Conservation (phyloP, 352 stramenopile species). For the Nothophytophthora sp. region DNA sequence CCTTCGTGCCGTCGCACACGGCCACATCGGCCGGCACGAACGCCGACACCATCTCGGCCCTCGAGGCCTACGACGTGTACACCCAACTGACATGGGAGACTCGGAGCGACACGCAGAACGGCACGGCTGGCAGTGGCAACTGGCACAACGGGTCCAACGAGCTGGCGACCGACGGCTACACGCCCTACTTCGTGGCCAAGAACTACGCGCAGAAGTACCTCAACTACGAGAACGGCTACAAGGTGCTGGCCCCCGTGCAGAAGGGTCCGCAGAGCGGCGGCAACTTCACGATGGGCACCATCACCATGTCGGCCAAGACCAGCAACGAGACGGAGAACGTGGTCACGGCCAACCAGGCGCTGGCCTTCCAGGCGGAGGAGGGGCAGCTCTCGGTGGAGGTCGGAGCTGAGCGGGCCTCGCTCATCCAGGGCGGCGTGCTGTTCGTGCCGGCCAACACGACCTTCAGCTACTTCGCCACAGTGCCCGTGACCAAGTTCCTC, state of each 20-base stretch:
- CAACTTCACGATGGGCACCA: slow-evolving; percentile 62
- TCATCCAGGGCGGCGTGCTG: slow-evolving; percentile 53
- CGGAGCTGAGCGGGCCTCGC: slow-evolving; percentile 27
- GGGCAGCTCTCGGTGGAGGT: slow-evolving; percentile 45
- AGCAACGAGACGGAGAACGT: slow-evolving; percentile 40
- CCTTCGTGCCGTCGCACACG: slow-evolving; percentile 36
- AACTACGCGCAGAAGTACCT: slow-evolving; percentile 63
- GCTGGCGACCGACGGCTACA: slow-evolving; percentile 39
- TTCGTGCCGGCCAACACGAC: slow-evolving; percentile 45
- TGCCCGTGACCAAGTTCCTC: slow-evolving; percentile 57
- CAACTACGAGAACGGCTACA: slow-evolving; percentile 55
- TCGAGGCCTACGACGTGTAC: slow-evolving; percentile 53
- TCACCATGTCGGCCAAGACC: slow-evolving; percentile 49
- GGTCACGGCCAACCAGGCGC: slow-evolving; percentile 43
- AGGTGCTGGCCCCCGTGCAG: slow-evolving; percentile 48
- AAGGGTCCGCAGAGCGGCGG: slow-evolving; percentile 44
- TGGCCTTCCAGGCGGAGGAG: slow-evolving; percentile 54
- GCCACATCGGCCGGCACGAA: slow-evolving; percentile 35
- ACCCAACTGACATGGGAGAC: slow-evolving; percentile 39
- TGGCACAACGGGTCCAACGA: slow-evolving; percentile 56
- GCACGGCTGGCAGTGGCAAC: slow-evolving; percentile 40
- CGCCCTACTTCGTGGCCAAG: slow-evolving; percentile 56
- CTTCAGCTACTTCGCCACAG: slow-evolving; percentile 51
- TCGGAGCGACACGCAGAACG: slow-evolving; percentile 43
- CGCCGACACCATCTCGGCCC: slow-evolving; percentile 34